Conservation (phyloP, 2,329 filamentous ascomycete species). For the Fusarium nisikadoi region DNA sequence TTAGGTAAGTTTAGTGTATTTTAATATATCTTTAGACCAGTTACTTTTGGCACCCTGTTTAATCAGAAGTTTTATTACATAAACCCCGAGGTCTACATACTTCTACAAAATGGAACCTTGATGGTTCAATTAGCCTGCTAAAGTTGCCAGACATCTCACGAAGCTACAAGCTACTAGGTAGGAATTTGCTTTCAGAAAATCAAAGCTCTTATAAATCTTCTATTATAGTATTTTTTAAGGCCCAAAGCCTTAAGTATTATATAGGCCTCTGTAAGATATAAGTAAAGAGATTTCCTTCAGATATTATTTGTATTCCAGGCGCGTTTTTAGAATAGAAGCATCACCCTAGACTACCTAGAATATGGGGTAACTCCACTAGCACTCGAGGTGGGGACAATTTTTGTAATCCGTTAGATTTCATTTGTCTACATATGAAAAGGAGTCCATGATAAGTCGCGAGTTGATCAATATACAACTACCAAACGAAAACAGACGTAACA, state of each 20-base stretch:
- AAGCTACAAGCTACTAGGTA: neutral
- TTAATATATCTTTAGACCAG: neutral
- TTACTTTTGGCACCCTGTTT: neutral
- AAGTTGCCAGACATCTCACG: neutral
- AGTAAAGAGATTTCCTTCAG: neutral
- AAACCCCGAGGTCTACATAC: neutral
- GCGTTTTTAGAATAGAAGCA: neutral
- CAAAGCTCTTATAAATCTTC: too few species aligned
- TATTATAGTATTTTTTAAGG: neutral
- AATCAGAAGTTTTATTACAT: neutral
- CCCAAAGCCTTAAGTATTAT: neutral
- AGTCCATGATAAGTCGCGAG: constrained; percentile 20
- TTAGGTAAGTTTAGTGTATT: neutral
- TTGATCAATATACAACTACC: neutral
- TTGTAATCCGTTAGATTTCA: constrained; percentile 7
- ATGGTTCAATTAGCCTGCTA: neutral
- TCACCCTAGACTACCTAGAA: neutral
- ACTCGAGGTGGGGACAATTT: constrained; percentile 18
- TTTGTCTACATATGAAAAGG: constrained; percentile 17
- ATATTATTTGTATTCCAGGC: neutral
- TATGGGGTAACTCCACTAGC: constrained; percentile 8
- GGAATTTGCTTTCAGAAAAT: neutral
- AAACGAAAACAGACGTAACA: neutral
- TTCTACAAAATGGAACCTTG: neutral
- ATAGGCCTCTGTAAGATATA: neutral